phyloP scores from a whole-genome alignment of 805 yeast genomes.

The Candida caryicola region DNA sequence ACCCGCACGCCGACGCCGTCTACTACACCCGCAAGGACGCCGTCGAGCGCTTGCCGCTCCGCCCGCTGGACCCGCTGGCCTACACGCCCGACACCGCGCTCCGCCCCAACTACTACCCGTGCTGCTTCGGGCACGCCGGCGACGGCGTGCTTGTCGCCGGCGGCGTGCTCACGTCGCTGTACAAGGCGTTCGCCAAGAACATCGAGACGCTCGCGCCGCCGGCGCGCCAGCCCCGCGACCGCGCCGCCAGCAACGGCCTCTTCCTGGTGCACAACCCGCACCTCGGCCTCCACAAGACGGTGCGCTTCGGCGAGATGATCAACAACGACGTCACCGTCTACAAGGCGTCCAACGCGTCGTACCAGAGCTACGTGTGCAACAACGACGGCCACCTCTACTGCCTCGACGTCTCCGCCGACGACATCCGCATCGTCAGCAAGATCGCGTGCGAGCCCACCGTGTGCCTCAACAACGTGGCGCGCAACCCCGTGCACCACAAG shows the following conservation, averaged over 20 bases:
- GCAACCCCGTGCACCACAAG: constrained; percentile 46
- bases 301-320: constrained; percentile 73
- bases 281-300: constrained; percentile 45
- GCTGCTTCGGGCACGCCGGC: constrained; percentile 58
- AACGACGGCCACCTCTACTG: constrained; percentile 74
- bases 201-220: constrained; percentile 20
- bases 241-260: constrained; percentile 49
- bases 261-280: constrained; percentile 55
- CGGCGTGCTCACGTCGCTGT: constrained; percentile 44
- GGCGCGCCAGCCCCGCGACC: not conserved
- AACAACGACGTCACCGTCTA: constrained; percentile 72
- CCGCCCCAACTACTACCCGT: constrained; percentile 62
- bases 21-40: constrained; percentile 58
- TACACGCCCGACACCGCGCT: constrained; percentile 29
- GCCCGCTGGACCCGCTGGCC: not conserved
- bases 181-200: constrained; percentile 24
- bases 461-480: constrained; percentile 71
- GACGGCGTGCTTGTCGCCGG: constrained; percentile 51
- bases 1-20: constrained; percentile 40
- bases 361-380: constrained; percentile 69
- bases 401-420: constrained; percentile 52
- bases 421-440: constrained; percentile 39
- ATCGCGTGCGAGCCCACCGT: constrained; percentile 51
- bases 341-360: constrained; percentile 37
- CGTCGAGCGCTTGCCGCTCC: constrained; percentile 27